Evolutionary conservation across 345 rosid genomes (phyloP).

Genomic region (Carallia brachiata): DNA sequence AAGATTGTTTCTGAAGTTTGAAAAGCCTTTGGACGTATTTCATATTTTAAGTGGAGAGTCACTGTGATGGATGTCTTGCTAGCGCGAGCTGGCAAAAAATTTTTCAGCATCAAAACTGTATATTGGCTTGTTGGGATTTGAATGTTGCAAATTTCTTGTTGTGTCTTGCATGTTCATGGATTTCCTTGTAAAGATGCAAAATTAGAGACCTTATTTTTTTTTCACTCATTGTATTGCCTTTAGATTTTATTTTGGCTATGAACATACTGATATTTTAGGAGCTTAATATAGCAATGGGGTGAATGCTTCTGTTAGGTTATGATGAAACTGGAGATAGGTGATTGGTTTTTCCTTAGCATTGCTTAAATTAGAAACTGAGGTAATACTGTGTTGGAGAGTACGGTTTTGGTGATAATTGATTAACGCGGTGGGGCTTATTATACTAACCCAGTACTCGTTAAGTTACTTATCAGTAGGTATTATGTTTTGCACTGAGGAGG

Average conservation of each 20-base stretch:
- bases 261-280: not conserved
- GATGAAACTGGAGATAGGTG: not conserved
- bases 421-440: not conserved
- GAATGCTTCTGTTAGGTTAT: not conserved
- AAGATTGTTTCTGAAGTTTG: too few species aligned
- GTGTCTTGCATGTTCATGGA: too few species aligned
- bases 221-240: not conserved
- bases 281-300: not conserved
- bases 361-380: not conserved
- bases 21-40: too few species aligned
- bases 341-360: not conserved
- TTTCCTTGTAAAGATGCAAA: too few species aligned
- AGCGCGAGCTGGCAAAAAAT: too few species aligned
- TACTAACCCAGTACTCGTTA: too few species aligned
- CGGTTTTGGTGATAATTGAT: not conserved
- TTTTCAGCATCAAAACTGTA: too few species aligned
- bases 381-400: not conserved
- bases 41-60: too few species aligned
- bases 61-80: too few species aligned
- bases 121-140: too few species aligned
- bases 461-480: not conserved
- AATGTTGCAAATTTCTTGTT: too few species aligned
- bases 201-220: not conserved
- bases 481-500: not conserved
- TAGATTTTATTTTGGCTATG: not conserved